Conservation (phyloP, 352 stramenopile species). For the Globisporangium megalacanthum region DNA sequence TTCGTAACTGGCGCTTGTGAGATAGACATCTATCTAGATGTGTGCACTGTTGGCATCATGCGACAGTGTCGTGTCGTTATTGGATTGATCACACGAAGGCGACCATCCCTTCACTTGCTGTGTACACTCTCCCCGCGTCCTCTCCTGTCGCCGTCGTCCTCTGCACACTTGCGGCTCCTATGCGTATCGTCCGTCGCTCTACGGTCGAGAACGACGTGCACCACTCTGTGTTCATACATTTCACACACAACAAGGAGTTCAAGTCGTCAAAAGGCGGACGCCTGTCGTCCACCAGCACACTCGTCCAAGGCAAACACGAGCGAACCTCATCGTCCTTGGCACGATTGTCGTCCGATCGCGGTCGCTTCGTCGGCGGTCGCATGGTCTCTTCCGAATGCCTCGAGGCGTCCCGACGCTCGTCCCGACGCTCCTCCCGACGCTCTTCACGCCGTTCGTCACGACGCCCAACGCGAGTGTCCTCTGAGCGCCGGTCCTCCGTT, state of each 20-base stretch:
- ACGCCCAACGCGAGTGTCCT: not conserved
- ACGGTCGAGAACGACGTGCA: conserved; percentile 5
- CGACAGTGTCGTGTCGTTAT: too few species aligned
- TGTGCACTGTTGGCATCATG: too few species aligned
- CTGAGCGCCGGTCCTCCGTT: not conserved
- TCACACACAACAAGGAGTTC: not conserved
- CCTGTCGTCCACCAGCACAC: too few species aligned
- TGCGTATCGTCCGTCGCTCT: not conserved
- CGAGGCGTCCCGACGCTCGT: not conserved
- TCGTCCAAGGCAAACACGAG: not conserved
- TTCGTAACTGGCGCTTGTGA: too few species aligned
- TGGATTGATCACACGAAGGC: too few species aligned
- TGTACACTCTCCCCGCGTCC: not conserved
- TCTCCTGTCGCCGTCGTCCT: not conserved
- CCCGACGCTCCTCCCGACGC: not conserved
- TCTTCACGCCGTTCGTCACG: not conserved
- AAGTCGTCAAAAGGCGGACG: too few species aligned
- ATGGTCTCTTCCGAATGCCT: not conserved
- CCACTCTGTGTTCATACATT: not conserved
- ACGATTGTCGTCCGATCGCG: conserved; percentile 18
- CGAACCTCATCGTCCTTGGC: conserved; percentile 25
- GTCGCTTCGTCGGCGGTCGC: conserved; percentile 23
- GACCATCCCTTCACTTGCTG: too few species aligned
- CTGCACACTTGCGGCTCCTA: too few species aligned
- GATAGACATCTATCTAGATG: too few species aligned